Conservation (phyloP, 331 rosid genomes). For the Quercus tomentella region DNA sequence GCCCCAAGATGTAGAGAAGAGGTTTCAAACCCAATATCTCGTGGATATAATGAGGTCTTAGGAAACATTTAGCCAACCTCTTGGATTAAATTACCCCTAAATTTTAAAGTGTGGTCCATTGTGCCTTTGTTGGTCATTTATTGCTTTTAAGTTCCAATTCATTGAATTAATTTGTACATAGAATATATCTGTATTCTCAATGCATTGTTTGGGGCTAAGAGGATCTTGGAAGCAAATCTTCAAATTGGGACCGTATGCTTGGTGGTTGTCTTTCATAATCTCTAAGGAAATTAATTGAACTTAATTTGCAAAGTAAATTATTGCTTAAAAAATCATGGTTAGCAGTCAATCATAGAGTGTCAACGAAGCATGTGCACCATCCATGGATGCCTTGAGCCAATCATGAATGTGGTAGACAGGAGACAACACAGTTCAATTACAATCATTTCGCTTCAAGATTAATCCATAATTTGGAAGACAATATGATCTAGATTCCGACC, state of each 20-base stretch:
- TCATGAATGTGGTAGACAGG: constrained; percentile 27
- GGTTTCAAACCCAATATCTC: no score
- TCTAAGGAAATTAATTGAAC: no score
- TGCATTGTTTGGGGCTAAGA: background rate
- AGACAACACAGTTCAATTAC: constrained; percentile 51
- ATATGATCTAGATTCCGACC: constrained; percentile 15
- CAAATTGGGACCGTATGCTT: background rate
- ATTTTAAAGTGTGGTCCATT: background rate
- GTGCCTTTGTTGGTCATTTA: background rate
- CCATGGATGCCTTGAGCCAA: constrained; percentile 18
- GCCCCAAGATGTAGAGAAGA: no score
- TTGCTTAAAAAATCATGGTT: background rate
- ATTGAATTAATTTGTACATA: background rate
- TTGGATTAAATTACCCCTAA: background rate
- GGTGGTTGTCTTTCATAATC: no score
- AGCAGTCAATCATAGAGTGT: constrained; percentile 21
- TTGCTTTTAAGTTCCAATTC: background rate
- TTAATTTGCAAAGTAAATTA: no score
- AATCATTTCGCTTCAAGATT: constrained; percentile 13
- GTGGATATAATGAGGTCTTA: no score
- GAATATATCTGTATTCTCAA: background rate
- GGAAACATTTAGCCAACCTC: no score
- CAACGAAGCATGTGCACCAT: constrained; percentile 42
- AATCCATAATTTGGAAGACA: constrained; percentile 23
- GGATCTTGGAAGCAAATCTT: background rate